These are phyloP conservation scores for Phialophora macrospora DNA, from an alignment of 2,329 filamentous ascomycete species.

Conservation along the genomic window DNA sequence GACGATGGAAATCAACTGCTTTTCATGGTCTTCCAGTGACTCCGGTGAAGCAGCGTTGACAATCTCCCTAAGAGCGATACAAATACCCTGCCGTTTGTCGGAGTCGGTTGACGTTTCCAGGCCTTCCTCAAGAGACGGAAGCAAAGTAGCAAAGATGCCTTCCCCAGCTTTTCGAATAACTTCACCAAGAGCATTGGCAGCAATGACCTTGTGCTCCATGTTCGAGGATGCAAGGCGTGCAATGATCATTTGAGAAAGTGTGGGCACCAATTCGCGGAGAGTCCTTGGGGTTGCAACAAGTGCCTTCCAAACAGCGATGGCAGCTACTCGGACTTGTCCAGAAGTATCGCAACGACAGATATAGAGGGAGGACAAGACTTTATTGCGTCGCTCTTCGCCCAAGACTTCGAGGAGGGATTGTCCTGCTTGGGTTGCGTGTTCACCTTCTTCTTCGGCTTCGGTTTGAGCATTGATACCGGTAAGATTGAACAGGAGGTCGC, in stretches of 20 bases:
- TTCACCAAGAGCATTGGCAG: slow-evolving; percentile 93
- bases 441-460: slow-evolving; percentile 78
- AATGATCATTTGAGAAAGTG: slow-evolving; percentile 92
- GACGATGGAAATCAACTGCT: slow-evolving; percentile 91
- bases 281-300: slow-evolving; percentile 89
- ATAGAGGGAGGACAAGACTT: slow-evolving; percentile 94
- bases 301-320: slow-evolving; percentile 95
- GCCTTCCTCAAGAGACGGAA: slow-evolving; percentile 91
- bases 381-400: slow-evolving; percentile 94
- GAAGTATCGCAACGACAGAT: slow-evolving; percentile 98
- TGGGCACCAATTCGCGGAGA: slow-evolving; percentile 93
- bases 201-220: slow-evolving; percentile 98
- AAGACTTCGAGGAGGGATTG: slow-evolving; percentile 92
- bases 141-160: slow-evolving; percentile 80
- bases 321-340: slow-evolving; percentile 83
- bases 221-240: slow-evolving; percentile 91
- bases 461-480: slow-evolving; percentile 85
- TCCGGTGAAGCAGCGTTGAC: slow-evolving; percentile 88
- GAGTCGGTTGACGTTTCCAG: slow-evolving; percentile 85
- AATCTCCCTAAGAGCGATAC: slow-evolving; percentile 90
- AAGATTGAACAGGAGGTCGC: slow-evolving; percentile 95
- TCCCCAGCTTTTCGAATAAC: slow-evolving; percentile 97
- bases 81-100: slow-evolving; percentile 95
- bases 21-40: slow-evolving; percentile 90
- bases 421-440: slow-evolving; percentile 79